phyloP scores from a whole-genome alignment of 371 early-diverging fungal species.

The Actinomortierella ambigua region DNA sequence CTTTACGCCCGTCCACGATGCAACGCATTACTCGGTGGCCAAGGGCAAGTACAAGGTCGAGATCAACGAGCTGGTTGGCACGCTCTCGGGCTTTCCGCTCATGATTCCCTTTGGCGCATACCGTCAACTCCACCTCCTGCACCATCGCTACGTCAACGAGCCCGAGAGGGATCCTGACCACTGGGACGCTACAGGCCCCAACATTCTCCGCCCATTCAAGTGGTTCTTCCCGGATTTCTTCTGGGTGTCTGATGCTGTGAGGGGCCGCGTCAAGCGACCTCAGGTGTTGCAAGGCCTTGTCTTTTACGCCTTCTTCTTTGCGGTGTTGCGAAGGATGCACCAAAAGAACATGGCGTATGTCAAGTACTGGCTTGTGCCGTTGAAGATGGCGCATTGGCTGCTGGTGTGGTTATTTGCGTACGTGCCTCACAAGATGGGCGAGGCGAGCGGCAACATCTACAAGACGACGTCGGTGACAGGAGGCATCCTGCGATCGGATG shows the following conservation, averaged over 20 bases:
- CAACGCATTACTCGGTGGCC: slow-evolving; percentile 35
- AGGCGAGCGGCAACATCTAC: slow-evolving; percentile 35
- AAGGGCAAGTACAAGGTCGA: slow-evolving; percentile 28
- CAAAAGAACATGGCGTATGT: slow-evolving; percentile 20
- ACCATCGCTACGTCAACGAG: slow-evolving; percentile 37
- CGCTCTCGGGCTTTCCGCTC: slow-evolving; percentile 26
- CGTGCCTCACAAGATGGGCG: slow-evolving; percentile 34
- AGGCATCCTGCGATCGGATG: slow-evolving; percentile 32
- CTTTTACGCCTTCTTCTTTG: slow-evolving; percentile 14
- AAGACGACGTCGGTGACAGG: slow-evolving; percentile 43
- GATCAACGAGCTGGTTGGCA: slow-evolving; percentile 34
- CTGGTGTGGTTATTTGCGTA: slow-evolving; percentile 41
- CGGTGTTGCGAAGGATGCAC: slow-evolving; percentile 15
- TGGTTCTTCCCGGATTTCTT: slow-evolving; percentile 39
- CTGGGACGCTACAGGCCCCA: slow-evolving; percentile 34
- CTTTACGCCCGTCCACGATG: slow-evolving; percentile 43
- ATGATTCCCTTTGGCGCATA: slow-evolving; percentile 22
- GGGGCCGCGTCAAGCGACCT: slow-evolving; percentile 10
- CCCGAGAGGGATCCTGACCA: slow-evolving; percentile 29
- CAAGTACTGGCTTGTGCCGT: slow-evolving; percentile 40
- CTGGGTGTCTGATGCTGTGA: slow-evolving; percentile 17
- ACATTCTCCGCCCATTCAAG: slow-evolving; percentile 28
- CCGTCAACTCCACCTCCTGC: slow-evolving; percentile 37
- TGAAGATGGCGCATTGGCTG: slow-evolving; percentile 40
- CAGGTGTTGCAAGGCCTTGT: slow-evolving; percentile 8